Conservation (phyloP, 2,329 filamentous ascomycete genomes). For the Aureobasidium sp. region DNA sequence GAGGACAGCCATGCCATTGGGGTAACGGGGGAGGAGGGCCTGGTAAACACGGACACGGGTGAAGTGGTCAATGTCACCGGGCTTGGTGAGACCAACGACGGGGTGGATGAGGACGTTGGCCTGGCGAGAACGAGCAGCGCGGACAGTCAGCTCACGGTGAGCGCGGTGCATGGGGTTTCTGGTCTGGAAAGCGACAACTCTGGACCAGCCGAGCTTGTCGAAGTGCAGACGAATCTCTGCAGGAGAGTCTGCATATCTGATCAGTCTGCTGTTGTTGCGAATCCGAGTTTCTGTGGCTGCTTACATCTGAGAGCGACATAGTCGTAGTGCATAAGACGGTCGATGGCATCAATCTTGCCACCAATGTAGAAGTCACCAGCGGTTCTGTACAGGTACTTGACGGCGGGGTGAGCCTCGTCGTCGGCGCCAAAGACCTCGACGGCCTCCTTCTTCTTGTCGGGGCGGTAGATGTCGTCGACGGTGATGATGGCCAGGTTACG, state of each 20-base stretch:
- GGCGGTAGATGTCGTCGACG: slow-evolving; percentile 89
- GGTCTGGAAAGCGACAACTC: slow-evolving; percentile 98
- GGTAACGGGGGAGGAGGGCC: slow-evolving; percentile 90
- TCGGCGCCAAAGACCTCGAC: slow-evolving; percentile 90
- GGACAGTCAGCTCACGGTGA: slow-evolving; percentile 94
- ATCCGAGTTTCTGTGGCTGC: neutral
- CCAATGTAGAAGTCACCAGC: slow-evolving; percentile 87
- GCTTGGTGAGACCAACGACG: slow-evolving; percentile 96
- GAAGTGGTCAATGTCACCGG: slow-evolving; percentile 99
- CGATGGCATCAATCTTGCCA: slow-evolving; percentile 91
- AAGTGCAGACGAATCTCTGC: slow-evolving; percentile 93
- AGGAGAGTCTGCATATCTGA: slow-evolving; percentile 61
- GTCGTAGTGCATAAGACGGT: slow-evolving; percentile 96
- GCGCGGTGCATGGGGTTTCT: slow-evolving; percentile 98
- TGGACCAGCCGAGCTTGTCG: slow-evolving; percentile 98
- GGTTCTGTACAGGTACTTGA: slow-evolving; percentile 78
- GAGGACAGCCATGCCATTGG: slow-evolving; percentile 97
- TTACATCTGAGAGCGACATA: slow-evolving; percentile 91
- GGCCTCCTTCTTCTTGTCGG: slow-evolving; percentile 89
- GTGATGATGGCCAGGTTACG: slow-evolving; percentile 92
- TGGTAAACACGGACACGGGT: slow-evolving; percentile 98
- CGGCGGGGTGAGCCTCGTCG: slow-evolving; percentile 73
- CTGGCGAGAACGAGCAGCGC: slow-evolving; percentile 88
- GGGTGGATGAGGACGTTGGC: slow-evolving; percentile 99
- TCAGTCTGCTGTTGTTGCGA: slow-evolving; percentile 17